Evolutionary conservation across 306 rosid species (phyloP), one percentile per base, ranked within the genome.

Genomic region (Begonia masoniana): DNA sequence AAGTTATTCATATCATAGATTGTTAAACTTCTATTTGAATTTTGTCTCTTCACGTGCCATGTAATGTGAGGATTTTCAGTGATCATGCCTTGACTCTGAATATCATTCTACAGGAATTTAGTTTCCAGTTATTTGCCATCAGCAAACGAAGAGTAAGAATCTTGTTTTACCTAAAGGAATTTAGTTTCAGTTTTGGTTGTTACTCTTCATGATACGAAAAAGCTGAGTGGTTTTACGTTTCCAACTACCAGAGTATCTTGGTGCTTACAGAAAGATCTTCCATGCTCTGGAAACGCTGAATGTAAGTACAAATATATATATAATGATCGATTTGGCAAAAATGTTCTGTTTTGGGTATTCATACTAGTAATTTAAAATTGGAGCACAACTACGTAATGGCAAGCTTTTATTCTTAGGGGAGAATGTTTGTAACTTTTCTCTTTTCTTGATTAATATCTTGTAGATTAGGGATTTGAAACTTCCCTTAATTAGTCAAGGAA

Each of bases 211-310:
- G 21, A 13, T 45, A 47, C 23, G 51, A 65, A 17, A 52, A 19
- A 46, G 31, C 21, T 43, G 43, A 13, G 47, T 52, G 41, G 12
- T 61, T 24, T 51, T 61, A 13, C 43, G 19, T 16, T 61, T 72
- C 43, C 48, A 51, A 70, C 47, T 61, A 59, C 36, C 57, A 81
- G 94, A 43, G 50, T 19, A 43, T 0, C 17, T 10, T 69, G 78
- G 74, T 91, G 95, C 72, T 68, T 85, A 62, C 63, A 71, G 81
- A 71, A 50, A 72, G 72, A 41, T 74, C 81, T 82, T 16, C 85
- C 88, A 35, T 91, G 96, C 54, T 57, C 79, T 8, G 51, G 50
- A 53, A 74, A 71, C 63, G 59, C 77, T 1, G 47, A 57, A 62
- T 19, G 95, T 91, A 67, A 71, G 95, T 61, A 46, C 55, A 65